Evolutionary conservation across 805 yeast species (phyloP), one percentile per base, ranked within the genome.

Genomic region (Lipomyces orientalis): DNA sequence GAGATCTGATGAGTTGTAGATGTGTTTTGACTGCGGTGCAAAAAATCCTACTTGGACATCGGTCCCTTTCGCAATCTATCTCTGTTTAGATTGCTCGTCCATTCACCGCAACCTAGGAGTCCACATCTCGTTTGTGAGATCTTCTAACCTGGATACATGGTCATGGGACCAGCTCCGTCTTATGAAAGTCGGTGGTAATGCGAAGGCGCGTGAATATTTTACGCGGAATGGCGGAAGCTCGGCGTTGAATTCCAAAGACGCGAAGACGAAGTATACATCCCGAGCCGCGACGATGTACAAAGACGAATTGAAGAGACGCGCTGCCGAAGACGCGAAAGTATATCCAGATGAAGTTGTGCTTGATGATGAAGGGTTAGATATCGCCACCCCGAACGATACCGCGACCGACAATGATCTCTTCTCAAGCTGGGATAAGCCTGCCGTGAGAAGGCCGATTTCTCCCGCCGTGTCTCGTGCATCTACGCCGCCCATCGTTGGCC

Each of bases 21-120:
- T 78, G 63, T 95, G 99, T 80, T 94, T 95, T 80, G 99, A 95
- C 78, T 95, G 99, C 79, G 86, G 90, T 62, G 90, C 93, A 74
- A 92, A 90, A 77, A 93, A 93, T 78, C 98, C 99, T 49, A 92
- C 98, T 0, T 95, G 99, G 99, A 91, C 99, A 2, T 94, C 98
- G 14, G 93, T 94, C 64, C 97, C 98, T 14, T 94, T 91, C 79
- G 99, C 98, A 64, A 90, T 93, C 62, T 86, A 93, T 77, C 81
- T 95, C 67, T 95, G 99, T 82, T 84, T 93, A 68, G 97, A 95
- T 78, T 95, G 99, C 79, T 90, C 97, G 63, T 93, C 98, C 2
- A 92, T 90, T 62, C 99, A 95, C 82, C 87, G 99, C 79, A 93
- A 93, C 78, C 80, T 95, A 80, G 99, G 99, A 67, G 98, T 93